Evolutionary conservation across 805 yeast species (phyloP), one percentile per base, ranked within the genome.

Genomic region (Isabelozyma pseudorhagii): DNA sequence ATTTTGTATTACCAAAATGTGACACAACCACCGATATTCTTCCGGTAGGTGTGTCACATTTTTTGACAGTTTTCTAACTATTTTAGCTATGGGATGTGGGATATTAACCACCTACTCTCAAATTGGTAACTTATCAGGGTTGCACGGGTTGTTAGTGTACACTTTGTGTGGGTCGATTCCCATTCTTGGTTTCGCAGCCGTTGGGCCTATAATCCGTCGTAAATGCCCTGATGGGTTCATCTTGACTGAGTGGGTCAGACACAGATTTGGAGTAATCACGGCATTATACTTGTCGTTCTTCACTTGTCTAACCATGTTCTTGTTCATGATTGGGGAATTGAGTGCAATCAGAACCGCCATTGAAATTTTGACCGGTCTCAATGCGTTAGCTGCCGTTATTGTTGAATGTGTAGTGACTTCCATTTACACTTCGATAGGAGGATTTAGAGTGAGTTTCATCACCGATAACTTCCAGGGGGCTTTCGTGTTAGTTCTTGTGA

Each of bases 211-310:
- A 8, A 84, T 92, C 51, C 76, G 97, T 55, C 79, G 74, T 51
- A 79, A 80, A 56, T 88, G 96, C 57, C 97, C 97, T 0, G 82
- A 88, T 8, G 97, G 97, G 3, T 92, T 92, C 64, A 91, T 92
- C 27, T 71, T 92, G 57, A 90, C 97, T 4, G 97, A 92, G 64
- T 92, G 97, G 97, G 93, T 89, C n/a, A 80, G 89, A 61, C 81
- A 81, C 44, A 74, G 97, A 57, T 92, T 78, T 63, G 97, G 97
- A 2, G 63, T 75, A 5, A 68, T 85, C 13, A 77, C 96, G 3
- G 87, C 89, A 0, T 70, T 89, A 55, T 88, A 89, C 57, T 68
- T 92, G 43, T 85, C 96, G 11, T 83, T 82, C 43, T 89, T 91
- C 66, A 89, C 97, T 1, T 80, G 92, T 47, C 75, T 92, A 55